Conservation (phyloP, 1,284 basidiomycete genomes). For the Pisolithus thermaeus region DNA sequence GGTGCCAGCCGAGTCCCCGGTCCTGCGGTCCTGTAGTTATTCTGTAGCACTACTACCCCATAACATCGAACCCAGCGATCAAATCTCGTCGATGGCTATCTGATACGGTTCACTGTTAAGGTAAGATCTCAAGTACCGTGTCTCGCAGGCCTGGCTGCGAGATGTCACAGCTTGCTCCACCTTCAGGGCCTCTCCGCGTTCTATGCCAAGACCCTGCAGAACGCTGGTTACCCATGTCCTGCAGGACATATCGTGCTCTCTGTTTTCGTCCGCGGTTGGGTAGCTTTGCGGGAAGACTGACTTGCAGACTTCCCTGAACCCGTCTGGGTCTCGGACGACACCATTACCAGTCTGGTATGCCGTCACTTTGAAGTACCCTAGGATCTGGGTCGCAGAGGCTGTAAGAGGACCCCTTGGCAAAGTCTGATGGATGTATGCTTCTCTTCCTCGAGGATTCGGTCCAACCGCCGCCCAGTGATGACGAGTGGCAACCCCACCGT, state of each 20-base stretch:
- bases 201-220: conserved; percentile 9
- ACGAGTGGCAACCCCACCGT: conserved; percentile 13
- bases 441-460: conserved; percentile 10
- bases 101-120: not conserved
- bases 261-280: conserved; percentile 14
- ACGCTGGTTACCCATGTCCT: conserved; percentile 17
- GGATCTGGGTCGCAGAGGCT: conserved; percentile 11
- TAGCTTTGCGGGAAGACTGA: conserved; percentile 10
- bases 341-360: conserved; percentile 4
- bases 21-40: no score
- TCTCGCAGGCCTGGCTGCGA: conserved; percentile 8
- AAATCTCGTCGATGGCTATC: conserved; percentile 1
- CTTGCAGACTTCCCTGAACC: conserved; percentile 9
- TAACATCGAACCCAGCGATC: not conserved
- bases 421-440: conserved; percentile 15
- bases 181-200: conserved; percentile 8
- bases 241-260: conserved; percentile 13
- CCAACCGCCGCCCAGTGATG: conserved; percentile 20
- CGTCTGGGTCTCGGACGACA: conserved; percentile 3
- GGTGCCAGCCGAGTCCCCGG: no score
- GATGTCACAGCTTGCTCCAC: conserved; percentile 12
- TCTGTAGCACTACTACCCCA: not conserved
- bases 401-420: conserved; percentile 7
- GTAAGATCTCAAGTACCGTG: not conserved
- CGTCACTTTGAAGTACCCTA: conserved; percentile 17